Evolutionary conservation across 2,329 filamentous ascomycete species (phyloP), one percentile per base, ranked within the genome.

Genomic region (Emericellopsis atlantica): DNA sequence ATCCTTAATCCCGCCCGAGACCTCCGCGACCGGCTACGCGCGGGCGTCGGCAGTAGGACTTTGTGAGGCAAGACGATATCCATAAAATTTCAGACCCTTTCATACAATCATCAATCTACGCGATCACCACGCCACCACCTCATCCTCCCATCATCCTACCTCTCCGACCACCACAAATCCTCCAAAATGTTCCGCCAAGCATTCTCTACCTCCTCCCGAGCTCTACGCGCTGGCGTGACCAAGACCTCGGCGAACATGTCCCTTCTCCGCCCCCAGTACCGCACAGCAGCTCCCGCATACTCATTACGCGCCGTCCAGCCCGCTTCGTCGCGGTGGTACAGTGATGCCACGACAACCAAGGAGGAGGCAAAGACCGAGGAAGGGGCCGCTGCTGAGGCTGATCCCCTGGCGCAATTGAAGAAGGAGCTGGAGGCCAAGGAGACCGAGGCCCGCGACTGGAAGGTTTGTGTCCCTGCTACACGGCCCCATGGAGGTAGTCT

Each of bases 401-500:
- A 65, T 42, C 56, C 60, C 34, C 53, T 68, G 33, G 54, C 60
- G 4, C 59, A 65, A 44, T 54, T 73, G 42, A 71, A 70, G 61
- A 72, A 72, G 54, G 58, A 65, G 45, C 56, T 74, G 37, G 69
- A 73, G 54, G 55, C 65, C 48, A 74, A 73, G 58, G 65, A 71
- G 26, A 62, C 65, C 48, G 69, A 73, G 52, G 65, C 59, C 39
- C 58, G 84, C 46, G 88, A 95, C 38, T 74, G 93, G 64, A 96
- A 95, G 80, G 90, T 95, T 52, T 34, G n/a, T 12, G 32, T 24
- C 21, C 31, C 38, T 23, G 23, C 12, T 18, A n/a, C 9, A 21
- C 18, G 3, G 18, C 18, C 18, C 3, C 18, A 21, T 21, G 18
- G 18, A 21, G 3, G 18, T 21, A 21, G 7, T n/a, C 21, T 26